phyloP scores from a whole-genome alignment of 2,329 filamentous ascomycete species.

The Claviceps maximensis region DNA sequence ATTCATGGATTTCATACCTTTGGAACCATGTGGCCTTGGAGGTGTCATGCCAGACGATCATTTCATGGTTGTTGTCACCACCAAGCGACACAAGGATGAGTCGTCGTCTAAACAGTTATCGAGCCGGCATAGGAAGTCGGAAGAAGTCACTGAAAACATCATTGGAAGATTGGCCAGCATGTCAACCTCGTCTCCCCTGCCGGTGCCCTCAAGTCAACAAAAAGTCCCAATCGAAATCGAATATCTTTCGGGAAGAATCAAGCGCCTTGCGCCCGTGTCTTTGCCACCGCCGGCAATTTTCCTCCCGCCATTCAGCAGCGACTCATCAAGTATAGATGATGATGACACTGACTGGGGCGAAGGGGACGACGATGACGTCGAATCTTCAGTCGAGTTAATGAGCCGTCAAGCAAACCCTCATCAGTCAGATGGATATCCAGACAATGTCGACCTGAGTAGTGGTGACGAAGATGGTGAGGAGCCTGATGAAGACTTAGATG shows the following conservation, averaged over 20 bases:
- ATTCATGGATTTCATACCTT: constrained; percentile 21
- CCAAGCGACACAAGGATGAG: constrained; percentile 24
- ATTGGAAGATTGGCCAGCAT: constrained; percentile 28
- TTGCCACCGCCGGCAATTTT: constrained; percentile 41
- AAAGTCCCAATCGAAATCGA: constrained; percentile 26
- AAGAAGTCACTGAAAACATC: constrained; percentile 26
- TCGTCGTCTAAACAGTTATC: no score
- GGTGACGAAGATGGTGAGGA: constrained; percentile 29
- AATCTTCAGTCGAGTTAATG: constrained; percentile 18
- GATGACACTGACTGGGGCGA: constrained; percentile 15
- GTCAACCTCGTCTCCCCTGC: constrained; percentile 24
- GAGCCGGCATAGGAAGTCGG: constrained; percentile 6
- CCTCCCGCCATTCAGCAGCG: constrained; percentile 33
- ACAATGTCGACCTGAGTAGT: constrained; percentile 26
- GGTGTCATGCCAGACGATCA: constrained; percentile 51
- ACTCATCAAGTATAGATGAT: constrained; percentile 22
- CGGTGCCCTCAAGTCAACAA: not conserved
- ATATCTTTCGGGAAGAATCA: constrained; percentile 30
- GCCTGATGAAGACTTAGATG: constrained; percentile 19
- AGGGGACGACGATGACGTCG: constrained; percentile 15
- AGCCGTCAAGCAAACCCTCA: constrained; percentile 23
- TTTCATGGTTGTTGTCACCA: constrained; percentile 43
- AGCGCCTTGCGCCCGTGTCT: constrained; percentile 30
- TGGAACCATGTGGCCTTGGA: constrained; percentile 47
- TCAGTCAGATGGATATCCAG: constrained; percentile 28